These are phyloP conservation scores for Colletotrichum sidae DNA, from an alignment of 2,329 filamentous ascomycete genomes.

Conservation along the genomic window DNA sequence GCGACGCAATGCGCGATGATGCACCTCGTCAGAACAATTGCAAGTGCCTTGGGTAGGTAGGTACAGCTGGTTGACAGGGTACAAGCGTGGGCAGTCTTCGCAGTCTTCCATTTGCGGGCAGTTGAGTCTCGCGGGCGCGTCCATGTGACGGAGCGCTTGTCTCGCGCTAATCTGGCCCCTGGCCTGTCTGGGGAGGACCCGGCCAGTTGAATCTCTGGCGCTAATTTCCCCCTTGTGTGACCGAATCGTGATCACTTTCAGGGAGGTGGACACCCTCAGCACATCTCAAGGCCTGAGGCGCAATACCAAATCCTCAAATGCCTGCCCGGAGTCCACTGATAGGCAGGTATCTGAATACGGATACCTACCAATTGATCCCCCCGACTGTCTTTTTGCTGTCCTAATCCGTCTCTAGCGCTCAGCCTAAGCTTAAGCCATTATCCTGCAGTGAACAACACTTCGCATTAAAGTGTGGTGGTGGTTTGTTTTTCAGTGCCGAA, in stretches of 20 bases:
- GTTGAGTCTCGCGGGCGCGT: background rate
- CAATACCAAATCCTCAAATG: background rate
- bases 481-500: conserved; percentile 36
- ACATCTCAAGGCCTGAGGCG: background rate
- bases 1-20: conserved; percentile 20
- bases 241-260: too few relatives aligned
- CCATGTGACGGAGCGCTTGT: conserved; percentile 23
- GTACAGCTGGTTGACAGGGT: background rate
- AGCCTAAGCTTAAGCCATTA: too few relatives aligned
- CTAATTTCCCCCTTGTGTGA: too few relatives aligned
- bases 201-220: too few relatives aligned
- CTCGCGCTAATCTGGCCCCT: conserved; percentile 26
- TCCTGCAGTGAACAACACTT: background rate
- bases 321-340: background rate
- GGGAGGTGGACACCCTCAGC: background rate
- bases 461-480: conserved; percentile 34
- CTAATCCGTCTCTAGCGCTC: too few relatives aligned
- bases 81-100: background rate
- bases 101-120: background rate
- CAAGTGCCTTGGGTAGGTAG: too few relatives aligned
- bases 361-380: too few relatives aligned
- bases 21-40: background rate
- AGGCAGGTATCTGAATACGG: too few relatives aligned
- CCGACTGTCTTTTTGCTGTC: too few relatives aligned
- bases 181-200: background rate